Conservation (phyloP, 257 asterid species). For the Solanum gracilifrons region DNA sequence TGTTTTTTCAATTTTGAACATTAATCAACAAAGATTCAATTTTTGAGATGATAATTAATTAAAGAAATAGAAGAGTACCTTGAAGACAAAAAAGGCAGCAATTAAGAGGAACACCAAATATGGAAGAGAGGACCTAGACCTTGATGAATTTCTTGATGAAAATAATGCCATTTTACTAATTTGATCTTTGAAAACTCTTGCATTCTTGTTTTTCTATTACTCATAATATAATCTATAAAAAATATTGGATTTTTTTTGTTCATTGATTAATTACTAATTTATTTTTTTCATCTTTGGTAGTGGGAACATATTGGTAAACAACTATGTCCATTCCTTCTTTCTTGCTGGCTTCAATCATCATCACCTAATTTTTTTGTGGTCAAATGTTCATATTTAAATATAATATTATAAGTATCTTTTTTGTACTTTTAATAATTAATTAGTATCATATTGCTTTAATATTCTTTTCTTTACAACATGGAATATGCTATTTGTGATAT, state of each 20-base stretch:
- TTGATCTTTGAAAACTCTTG: not conserved
- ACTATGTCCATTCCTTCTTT: not conserved
- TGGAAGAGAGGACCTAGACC: slow-evolving; percentile 31
- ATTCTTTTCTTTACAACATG: not conserved
- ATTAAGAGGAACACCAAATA: slow-evolving; percentile 55
- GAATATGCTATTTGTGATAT: not conserved
- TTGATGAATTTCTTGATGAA: slow-evolving; percentile 34
- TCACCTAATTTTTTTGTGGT: slow-evolving; percentile 9
- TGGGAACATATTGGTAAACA: not conserved
- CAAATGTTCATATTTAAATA: not conserved
- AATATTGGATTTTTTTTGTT: not conserved
- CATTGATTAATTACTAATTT: not conserved
- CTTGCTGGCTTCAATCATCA: slow-evolving; percentile 6
- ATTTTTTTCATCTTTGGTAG: not conserved
- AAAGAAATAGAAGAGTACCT: slow-evolving; percentile 22
- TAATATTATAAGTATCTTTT: too few species aligned
- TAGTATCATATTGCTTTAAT: not conserved
- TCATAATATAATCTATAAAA: not conserved
- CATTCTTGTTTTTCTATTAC: not conserved
- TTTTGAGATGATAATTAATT: not conserved
- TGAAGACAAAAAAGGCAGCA: slow-evolving; percentile 71
- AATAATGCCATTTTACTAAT: slow-evolving; percentile 37
- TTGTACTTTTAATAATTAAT: not conserved
- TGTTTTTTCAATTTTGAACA: not conserved
- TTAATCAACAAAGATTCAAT: not conserved